phyloP scores from a whole-genome alignment of 108 stramenopile species.

The Skeletonema tropicum region DNA sequence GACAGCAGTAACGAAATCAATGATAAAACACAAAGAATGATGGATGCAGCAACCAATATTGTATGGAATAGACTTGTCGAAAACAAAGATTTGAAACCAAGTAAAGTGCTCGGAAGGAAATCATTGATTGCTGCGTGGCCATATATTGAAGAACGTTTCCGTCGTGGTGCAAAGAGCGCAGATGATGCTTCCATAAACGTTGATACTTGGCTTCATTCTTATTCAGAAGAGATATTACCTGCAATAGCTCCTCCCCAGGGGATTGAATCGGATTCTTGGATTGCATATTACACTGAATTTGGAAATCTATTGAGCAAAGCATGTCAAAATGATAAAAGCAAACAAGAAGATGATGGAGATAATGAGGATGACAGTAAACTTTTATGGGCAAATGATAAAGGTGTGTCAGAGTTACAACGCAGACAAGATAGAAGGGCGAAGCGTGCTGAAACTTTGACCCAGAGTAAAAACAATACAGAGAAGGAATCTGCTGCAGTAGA shows the following conservation, averaged over 20 bases:
- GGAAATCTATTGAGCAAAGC: slow-evolving; percentile 23
- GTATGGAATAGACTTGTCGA: slow-evolving; percentile 35
- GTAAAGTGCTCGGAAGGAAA: slow-evolving; percentile 34
- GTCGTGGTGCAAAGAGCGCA: slow-evolving; percentile 12
- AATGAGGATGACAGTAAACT: slow-evolving; percentile 33
- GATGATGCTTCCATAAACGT: background rate
- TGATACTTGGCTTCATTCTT: background rate
- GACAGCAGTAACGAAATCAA: background rate
- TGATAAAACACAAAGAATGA: background rate
- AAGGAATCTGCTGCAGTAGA: background rate
- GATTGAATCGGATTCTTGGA: slow-evolving; percentile 31
- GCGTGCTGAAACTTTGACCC: slow-evolving; percentile 13
- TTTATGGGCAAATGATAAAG: slow-evolving; percentile 35
- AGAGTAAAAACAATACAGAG: background rate
- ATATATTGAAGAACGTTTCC: slow-evolving; percentile 34
- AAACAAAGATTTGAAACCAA: slow-evolving; percentile 25
- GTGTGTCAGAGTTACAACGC: slow-evolving; percentile 27
- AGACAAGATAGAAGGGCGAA: slow-evolving; percentile 32
- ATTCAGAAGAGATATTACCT: slow-evolving; percentile 16
- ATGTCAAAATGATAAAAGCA: slow-evolving; percentile 2
- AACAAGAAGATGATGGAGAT: slow-evolving; percentile 9
- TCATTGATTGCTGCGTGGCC: slow-evolving; percentile 35
- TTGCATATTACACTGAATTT: slow-evolving; percentile 39
- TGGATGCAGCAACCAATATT: slow-evolving; percentile 23
- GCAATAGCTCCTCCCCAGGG: slow-evolving; percentile 26